Conservation (phyloP, 139 green algal species). For the Chlorella sorokiniana region DNA sequence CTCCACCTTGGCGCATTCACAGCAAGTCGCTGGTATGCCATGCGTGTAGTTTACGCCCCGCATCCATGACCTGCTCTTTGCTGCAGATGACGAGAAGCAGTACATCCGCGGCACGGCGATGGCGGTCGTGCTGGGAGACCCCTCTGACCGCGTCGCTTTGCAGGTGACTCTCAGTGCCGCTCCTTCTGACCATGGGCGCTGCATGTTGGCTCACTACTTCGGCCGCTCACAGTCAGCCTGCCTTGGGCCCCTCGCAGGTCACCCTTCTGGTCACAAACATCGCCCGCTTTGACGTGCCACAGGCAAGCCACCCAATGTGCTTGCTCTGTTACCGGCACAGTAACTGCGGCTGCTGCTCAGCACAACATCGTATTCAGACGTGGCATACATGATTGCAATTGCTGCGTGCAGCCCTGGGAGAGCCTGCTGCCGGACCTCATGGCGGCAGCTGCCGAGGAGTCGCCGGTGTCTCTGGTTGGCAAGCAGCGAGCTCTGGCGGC, state of each 20-base stretch:
- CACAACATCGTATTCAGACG: neutral
- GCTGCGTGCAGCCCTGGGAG: slow-evolving; percentile 17
- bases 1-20: neutral
- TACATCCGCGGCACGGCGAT: slow-evolving; percentile 53
- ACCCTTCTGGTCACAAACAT: slow-evolving; percentile 80
- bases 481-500: slow-evolving; percentile 63
- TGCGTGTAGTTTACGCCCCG: too few species aligned
- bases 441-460: slow-evolving; percentile 33
- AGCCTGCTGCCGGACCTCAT: slow-evolving; percentile 49
- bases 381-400: neutral
- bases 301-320: neutral
- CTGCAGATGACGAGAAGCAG: slow-evolving; percentile 67
- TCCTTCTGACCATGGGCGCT: neutral
- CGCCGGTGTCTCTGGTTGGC: slow-evolving; percentile 1
- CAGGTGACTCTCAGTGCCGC: slow-evolving; percentile 49
- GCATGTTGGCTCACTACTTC: neutral
- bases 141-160: slow-evolving; percentile 57
- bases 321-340: neutral
- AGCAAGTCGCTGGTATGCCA: too few species aligned
- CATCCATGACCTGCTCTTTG: too few species aligned
- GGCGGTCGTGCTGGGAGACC: slow-evolving; percentile 59
- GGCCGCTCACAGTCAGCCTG: neutral
- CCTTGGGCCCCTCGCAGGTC: slow-evolving; percentile 44
- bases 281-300: slow-evolving; percentile 73
- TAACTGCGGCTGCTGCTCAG: neutral